Percentiles rank a stretch among this genome's conserved stretches.
These are phyloP conservation scores for Biancaea sappan DNA, from an alignment of 306 rosid species.

Conservation along the genomic window DNA sequence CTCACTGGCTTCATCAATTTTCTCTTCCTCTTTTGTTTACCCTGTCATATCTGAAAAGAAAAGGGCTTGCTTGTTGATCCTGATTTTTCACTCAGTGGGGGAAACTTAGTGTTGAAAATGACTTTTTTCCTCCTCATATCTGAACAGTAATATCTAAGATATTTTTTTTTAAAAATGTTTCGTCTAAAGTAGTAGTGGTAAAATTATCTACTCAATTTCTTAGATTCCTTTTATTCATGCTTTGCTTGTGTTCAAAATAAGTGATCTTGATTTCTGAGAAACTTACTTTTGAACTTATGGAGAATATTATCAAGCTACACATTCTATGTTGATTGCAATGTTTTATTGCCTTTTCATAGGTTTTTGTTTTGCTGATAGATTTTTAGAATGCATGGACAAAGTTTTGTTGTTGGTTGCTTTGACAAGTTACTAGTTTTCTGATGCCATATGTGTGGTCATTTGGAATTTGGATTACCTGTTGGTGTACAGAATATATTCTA, in stretches of 20 bases:
- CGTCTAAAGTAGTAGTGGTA: neutral
- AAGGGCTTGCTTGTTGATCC: slow-evolving; percentile 17
- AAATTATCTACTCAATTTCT: neutral
- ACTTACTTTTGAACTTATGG: slow-evolving; percentile 3
- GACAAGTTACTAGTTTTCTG: slow-evolving; percentile 4
- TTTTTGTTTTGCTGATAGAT: neutral
- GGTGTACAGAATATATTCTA: neutral
- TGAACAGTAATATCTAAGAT: neutral
- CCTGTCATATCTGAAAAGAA: slow-evolving; percentile 14
- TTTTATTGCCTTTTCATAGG: slow-evolving; percentile 1
- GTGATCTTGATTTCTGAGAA: neutral
- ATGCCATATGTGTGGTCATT: slow-evolving; percentile 14
- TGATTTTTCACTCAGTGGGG: slow-evolving; percentile 7
- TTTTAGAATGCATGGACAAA: slow-evolving; percentile 2
- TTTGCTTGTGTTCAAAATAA: neutral
- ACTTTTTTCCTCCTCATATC: slow-evolving; percentile 21
- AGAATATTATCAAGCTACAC: slow-evolving; percentile 5
- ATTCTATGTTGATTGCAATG: slow-evolving; percentile 30
- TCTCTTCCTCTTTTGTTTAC: slow-evolving; percentile 22
- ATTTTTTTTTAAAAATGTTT: neutral
- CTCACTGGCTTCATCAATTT: slow-evolving; percentile 28
- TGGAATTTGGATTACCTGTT: slow-evolving; percentile 23
- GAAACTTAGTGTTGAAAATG: slow-evolving; percentile 15
- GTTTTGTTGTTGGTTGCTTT: slow-evolving; percentile 25
- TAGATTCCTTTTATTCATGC: slow-evolving; percentile 19